Evolutionary conservation across 495 filamentous ascomycete species (phyloP).

Genomic region (Hapsidospora chrysogenum): DNA sequence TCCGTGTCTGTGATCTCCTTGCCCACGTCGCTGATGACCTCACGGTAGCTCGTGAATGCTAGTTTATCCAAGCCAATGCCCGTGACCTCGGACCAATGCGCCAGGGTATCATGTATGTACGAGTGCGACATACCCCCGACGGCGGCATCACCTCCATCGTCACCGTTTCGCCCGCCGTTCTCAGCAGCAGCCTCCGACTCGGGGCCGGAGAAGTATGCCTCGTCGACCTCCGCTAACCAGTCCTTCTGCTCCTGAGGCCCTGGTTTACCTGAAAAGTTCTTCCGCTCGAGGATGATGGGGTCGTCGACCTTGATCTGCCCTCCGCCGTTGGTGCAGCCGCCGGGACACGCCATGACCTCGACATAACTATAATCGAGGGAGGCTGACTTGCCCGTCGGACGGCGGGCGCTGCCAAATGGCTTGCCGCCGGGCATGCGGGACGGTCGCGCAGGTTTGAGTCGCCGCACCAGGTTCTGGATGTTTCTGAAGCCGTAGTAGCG

Average conservation of each 20-base stretch:
- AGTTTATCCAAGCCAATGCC: constrained; percentile 54
- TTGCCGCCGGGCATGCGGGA: constrained; percentile 65
- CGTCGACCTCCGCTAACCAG: constrained; percentile 77
- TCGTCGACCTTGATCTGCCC: constrained; percentile 88
- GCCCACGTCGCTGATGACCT: constrained; percentile 89
- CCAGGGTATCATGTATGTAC: constrained; percentile 40
- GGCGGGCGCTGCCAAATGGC: constrained; percentile 24
- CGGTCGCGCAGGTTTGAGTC: constrained; percentile 60
- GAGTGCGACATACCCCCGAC: constrained; percentile 40
- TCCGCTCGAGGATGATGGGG: constrained; percentile 31
- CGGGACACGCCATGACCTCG: constrained; percentile 97
- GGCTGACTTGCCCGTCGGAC: constrained; percentile 21
- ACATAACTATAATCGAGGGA: constrained; percentile 67
- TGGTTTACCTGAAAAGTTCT: constrained; percentile 30
- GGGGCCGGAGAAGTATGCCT: constrained; percentile 80
- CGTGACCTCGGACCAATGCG: constrained; percentile 56
- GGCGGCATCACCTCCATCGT: constrained; percentile 7
- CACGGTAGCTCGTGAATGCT: constrained; percentile 70
- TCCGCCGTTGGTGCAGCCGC: constrained; percentile 93
- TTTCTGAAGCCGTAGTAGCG: constrained; percentile 95
- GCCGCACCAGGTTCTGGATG: constrained; percentile 89
- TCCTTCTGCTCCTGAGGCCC: constrained; percentile 61
- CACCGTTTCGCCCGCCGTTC: constrained; percentile 5
- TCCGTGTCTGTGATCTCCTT: constrained; percentile 63
- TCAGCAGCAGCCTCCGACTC: constrained; percentile 28